Evolutionary conservation across 2,329 filamentous ascomycete species (phyloP), one percentile per base, ranked within the genome.

Genomic region (Clonostachys sp.): DNA sequence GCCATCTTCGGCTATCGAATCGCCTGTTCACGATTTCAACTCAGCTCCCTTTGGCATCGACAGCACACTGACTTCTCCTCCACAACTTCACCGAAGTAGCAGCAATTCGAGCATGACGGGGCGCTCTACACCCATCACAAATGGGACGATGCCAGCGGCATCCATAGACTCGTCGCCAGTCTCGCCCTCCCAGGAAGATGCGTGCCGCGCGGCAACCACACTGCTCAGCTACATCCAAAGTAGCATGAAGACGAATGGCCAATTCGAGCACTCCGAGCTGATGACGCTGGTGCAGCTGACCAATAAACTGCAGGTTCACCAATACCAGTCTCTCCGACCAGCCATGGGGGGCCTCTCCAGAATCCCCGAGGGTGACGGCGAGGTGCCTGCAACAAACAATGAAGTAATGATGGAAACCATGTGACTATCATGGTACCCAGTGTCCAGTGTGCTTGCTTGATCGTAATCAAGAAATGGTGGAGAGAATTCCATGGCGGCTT

Each of bases 121-220:
- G 12, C 36, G 36, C 12, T 36, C 41, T 13, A 42, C 41, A 5
- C 34, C 36, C 35, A n/a, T 40, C 39, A 45, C 16, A 12, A 42
- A 40, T 12, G 38, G 42, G 20, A 34, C 46, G 5, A 39, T 6
- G 18, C 46, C 34, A 17, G 17, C 38, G 6, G 55, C 61, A 12
- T 66, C 70, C 3, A 71, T 81, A 36, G 71, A 80, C 51, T 77
- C 78, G 39, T 77, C 81, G 44, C 77, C 84, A 45, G 78, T 68
- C 30, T 87, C 86, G 2, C 87, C 87, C 0, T 90, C 86, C 0
- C 87, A 91, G 55, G 91, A 96, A 56, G 91, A 97, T 63, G 91
- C 91, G 5, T 80, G 88, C 38, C 79, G 83, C 45, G 92, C 91
- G 2, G 78, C 95, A 5, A 86, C 92, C 57, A 84, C 91, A 3